phyloP scores from a whole-genome alignment of 225 moss, liverwort and hornwort genomes.

The Asterella californica region DNA sequence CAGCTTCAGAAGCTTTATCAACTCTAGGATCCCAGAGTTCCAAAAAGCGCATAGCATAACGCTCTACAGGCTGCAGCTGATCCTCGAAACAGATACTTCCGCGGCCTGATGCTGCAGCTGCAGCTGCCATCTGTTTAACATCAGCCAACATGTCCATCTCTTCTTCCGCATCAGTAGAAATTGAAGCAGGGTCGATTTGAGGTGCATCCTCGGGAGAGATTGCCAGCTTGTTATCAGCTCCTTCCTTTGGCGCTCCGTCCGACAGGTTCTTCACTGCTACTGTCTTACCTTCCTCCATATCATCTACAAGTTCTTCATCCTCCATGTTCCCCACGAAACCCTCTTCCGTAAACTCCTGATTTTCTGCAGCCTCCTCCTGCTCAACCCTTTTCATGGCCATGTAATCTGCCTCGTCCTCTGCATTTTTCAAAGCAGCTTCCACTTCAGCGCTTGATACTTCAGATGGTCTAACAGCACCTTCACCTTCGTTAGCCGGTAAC shows the following conservation, averaged over 20 bases:
- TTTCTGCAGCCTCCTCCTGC: conserved; percentile 93
- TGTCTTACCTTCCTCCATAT: conserved; percentile 64
- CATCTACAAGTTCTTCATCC: conserved; percentile 88
- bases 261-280: conserved; percentile 12
- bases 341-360: conserved; percentile 94
- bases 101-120: conserved; percentile 80
- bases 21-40: conserved; percentile 90
- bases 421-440: conserved; percentile 88
- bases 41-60: conserved; percentile 90
- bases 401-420: conserved; percentile 98
- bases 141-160: conserved; percentile 98
- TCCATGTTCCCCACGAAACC: conserved; percentile 68
- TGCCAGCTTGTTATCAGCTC: conserved; percentile 31
- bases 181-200: conserved; percentile 49
- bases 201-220: conserved; percentile 38
- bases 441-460: conserved; percentile 93
- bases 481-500: conserved; percentile 16
- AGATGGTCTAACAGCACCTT: conserved; percentile 32
- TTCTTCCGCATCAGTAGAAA: conserved; percentile 71
- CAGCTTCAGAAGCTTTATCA: conserved; percentile 73
- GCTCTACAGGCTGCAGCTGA: conserved; percentile 84
- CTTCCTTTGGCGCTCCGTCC: conserved; percentile 34
- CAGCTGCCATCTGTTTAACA: conserved; percentile 98
- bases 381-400: conserved; percentile 99
- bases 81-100: conserved; percentile 85